Evolutionary conservation across 148 eudicot genomes (phyloP), one percentile per base, ranked within the genome.

Genomic region (Persicaria tinctoria): DNA sequence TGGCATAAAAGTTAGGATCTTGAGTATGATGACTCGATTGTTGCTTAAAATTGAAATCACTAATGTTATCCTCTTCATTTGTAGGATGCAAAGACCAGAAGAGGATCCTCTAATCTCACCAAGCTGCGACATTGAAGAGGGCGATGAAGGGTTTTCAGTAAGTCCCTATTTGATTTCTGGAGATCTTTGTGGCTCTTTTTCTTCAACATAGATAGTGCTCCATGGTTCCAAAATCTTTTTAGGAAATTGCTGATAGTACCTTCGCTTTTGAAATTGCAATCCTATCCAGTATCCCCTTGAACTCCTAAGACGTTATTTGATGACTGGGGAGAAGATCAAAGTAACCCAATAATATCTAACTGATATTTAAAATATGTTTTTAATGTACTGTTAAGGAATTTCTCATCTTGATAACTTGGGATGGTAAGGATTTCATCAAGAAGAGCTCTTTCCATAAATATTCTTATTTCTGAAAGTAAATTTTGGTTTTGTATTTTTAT

Each of bases 71-170:
- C 41, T 32, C 41, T 32, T 32, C 41, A 64, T 46, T 46, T 38
- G 46, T 64, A 64, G 70, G 70, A 64, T 64, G 70, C 47, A 11
- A 32, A 64, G 46, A 38, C 70, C 70, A 27, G 70, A 64, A 27
- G 70, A 64, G 70, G 70, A 64, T 1, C 70, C 70, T 64, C 70
- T 64, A 38, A 38, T 64, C n/a, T 64, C 70, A 7, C 70, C 70
- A 38, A 64, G 70, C 13, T 41, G 46, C 17, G 70, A 64, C 45
- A 64, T 64, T 38, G 70, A 64, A 64, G 70, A 64, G 70, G 70
- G 46, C 11, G 46, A 13, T 64, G 70, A 64, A 64, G 70, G 70
- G 1, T 64, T 64, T 11, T 64, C 70, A 4, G 70, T 64, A 64
- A 64, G 70, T 64, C 7, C 20, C 11, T 59, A 59, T 59, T 20